Evolutionary conservation across 1,284 basidiomycete species (phyloP).

Genomic region (Ganoderma leucocontextum): DNA sequence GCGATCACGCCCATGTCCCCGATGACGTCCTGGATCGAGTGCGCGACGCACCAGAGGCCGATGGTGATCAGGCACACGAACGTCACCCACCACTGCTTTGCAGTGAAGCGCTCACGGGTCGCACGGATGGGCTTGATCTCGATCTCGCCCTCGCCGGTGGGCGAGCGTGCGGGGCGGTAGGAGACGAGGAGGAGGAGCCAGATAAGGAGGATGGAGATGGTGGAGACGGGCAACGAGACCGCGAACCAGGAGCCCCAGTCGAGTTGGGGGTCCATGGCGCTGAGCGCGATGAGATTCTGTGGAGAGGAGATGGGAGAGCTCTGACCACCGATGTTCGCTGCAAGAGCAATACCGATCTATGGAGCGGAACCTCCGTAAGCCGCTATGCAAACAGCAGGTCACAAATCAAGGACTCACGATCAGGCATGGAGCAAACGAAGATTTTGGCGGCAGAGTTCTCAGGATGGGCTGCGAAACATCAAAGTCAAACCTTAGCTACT

Average conservation of each 20-base stretch:
- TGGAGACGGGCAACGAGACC: conserved; percentile 92
- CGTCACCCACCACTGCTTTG: conserved; percentile 92
- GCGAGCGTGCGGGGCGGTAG: conserved; percentile 77
- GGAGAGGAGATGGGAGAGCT: conserved; percentile 95
- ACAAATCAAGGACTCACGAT: conserved; percentile 66
- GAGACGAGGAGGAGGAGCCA: conserved; percentile 90
- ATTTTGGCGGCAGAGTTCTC: conserved; percentile 88
- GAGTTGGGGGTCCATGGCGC: conserved; percentile 87
- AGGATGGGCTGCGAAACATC: conserved; percentile 82
- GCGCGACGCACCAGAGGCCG: conserved; percentile 90
- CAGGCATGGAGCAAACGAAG: conserved; percentile 89
- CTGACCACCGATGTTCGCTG: conserved; percentile 98
- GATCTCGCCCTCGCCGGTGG: conserved; percentile 81
- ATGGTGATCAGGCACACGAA: conserved; percentile 91
- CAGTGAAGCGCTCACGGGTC: conserved; percentile 81
- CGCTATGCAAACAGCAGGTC: too few species aligned
- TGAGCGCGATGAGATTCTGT: conserved; percentile 95
- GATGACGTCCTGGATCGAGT: conserved; percentile 78
- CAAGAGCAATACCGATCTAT: conserved; percentile 94
- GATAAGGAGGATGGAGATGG: conserved; percentile 86
- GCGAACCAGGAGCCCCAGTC: conserved; percentile 96
- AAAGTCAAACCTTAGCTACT: background rate
- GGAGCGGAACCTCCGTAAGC: background rate
- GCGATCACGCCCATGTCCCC: conserved; percentile 99
- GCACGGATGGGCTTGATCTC: conserved; percentile 86